These are phyloP conservation scores for Knoxdaviesia capensis DNA, from an alignment of 2,329 filamentous ascomycete species.

Conservation along the genomic window DNA sequence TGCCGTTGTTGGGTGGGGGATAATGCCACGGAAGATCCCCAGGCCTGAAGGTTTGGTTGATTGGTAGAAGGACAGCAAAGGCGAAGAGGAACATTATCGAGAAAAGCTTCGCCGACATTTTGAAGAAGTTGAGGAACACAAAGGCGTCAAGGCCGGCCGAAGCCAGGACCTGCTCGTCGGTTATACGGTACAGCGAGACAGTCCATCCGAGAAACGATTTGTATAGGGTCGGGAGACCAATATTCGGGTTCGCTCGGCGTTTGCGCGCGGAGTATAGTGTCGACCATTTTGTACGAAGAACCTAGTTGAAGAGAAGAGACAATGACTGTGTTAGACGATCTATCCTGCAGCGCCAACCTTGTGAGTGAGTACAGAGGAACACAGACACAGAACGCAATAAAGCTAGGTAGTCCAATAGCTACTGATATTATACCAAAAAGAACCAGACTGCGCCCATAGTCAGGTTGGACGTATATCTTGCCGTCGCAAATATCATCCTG, in stretches of 20 bases:
- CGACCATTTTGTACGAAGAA: constrained; percentile 80
- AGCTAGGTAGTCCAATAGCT: constrained; percentile 47
- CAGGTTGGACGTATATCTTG: constrained; percentile 5
- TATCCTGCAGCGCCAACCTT: not conserved
- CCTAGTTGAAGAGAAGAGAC: constrained; percentile 21
- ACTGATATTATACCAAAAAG: constrained; percentile 31
- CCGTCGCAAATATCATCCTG: constrained; percentile 4
- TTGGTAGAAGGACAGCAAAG: constrained; percentile 59
- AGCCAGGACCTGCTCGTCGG: constrained; percentile 72
- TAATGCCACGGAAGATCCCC: too few species aligned
- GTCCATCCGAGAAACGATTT: constrained; percentile 89
- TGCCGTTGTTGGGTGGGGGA: constrained; percentile 2
- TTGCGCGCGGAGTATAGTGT: constrained; percentile 78
- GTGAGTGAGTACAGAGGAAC: not conserved
- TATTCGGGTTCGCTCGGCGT: constrained; percentile 39
- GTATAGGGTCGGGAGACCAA: constrained; percentile 56
- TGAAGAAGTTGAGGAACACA: constrained; percentile 91
- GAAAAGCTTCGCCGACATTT: constrained; percentile 78
- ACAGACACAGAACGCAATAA: constrained; percentile 57
- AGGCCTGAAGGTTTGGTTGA: constrained; percentile 48
- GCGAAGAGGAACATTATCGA: constrained; percentile 65
- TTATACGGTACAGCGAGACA: constrained; percentile 61
- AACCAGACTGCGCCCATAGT: constrained; percentile 5
- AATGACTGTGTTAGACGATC: constrained; percentile 1
- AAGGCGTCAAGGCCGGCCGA: constrained; percentile 89